Conservation (phyloP, 2,329 filamentous ascomycete species). For the Sclerotinia minor region DNA sequence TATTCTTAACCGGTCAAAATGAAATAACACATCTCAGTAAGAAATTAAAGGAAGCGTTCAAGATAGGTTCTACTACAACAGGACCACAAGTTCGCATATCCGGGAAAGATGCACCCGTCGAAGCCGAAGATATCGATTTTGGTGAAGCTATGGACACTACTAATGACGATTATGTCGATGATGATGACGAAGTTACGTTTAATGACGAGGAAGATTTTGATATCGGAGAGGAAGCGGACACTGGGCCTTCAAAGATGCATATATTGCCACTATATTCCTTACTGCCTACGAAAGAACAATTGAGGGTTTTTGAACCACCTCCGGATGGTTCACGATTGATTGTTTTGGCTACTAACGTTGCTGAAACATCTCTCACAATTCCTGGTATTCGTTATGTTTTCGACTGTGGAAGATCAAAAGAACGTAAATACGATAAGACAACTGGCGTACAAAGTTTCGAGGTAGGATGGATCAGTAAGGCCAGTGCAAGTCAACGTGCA, state of each 20-base stretch:
- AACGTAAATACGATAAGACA: conserved; percentile 81
- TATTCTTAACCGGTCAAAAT: conserved; percentile 91
- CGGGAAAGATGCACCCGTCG: conserved; percentile 73
- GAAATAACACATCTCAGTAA: conserved; percentile 87
- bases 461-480: conserved; percentile 96
- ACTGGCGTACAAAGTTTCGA: conserved; percentile 96
- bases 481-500: conserved; percentile 85
- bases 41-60: conserved; percentile 66
- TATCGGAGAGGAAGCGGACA: conserved; percentile 64
- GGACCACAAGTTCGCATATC: conserved; percentile 72
- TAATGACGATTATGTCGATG: conserved; percentile 57
- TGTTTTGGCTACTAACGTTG: conserved; percentile 92
- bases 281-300: conserved; percentile 84
- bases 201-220: conserved; percentile 52
- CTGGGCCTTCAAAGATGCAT: conserved; percentile 73
- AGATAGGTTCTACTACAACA: conserved; percentile 49
- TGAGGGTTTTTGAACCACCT: conserved; percentile 82
- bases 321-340: conserved; percentile 83
- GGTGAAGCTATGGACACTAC: conserved; percentile 61
- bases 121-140: conserved; percentile 85
- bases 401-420: conserved; percentile 88
- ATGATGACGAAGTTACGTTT: conserved; percentile 62
- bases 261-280: conserved; percentile 93
- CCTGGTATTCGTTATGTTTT: conserved; percentile 95
- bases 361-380: conserved; percentile 95